A percentile compares a stretch with the other conserved stretches of the same genome.
phyloP scores from a whole-genome alignment of 495 filamentous ascomycete genomes.

The Neurospora sp. region DNA sequence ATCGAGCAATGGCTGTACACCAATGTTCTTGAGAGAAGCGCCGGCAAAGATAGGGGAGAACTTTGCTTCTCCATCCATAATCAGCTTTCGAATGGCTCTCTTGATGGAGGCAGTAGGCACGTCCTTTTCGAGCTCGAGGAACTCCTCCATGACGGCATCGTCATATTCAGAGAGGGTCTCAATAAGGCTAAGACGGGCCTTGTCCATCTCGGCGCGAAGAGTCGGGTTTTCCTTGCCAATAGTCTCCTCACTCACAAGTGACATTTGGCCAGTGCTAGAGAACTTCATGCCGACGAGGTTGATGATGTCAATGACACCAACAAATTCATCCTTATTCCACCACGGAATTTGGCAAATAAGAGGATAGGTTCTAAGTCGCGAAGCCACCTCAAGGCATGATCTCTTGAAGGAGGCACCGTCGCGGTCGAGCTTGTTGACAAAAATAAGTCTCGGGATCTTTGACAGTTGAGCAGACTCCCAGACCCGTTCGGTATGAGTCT shows the following conservation, averaged over 20 bases:
- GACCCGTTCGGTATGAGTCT: slow-evolving; percentile 96
- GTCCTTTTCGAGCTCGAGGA: slow-evolving; percentile 65
- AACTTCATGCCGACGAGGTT: slow-evolving; percentile 40
- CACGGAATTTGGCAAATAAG: slow-evolving; percentile 92
- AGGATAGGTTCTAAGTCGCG: slow-evolving; percentile 71
- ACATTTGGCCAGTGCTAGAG: slow-evolving; percentile 37
- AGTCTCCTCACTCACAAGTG: slow-evolving; percentile 42
- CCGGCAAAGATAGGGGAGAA: slow-evolving; percentile 85
- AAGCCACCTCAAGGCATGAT: slow-evolving; percentile 76
- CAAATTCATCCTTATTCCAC: slow-evolving; percentile 71
- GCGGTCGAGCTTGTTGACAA: slow-evolving; percentile 92
- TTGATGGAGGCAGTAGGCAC: slow-evolving; percentile 58
- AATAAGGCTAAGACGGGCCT: slow-evolving; percentile 66
- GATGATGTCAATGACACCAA: slow-evolving; percentile 77
- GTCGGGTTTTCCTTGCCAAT: slow-evolving; percentile 23
- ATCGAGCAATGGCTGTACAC: slow-evolving; percentile 88
- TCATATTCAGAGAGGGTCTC: slow-evolving; percentile 83
- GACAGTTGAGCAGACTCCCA: slow-evolving; percentile 86
- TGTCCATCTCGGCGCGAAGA: slow-evolving; percentile 60
- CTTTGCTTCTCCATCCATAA: slow-evolving; percentile 49
- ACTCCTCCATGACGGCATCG: slow-evolving; percentile 73
- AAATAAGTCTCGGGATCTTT: slow-evolving; percentile 76
- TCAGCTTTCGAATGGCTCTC: slow-evolving; percentile 59
- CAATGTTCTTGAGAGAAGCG: slow-evolving; percentile 87
- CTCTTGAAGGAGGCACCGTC: slow-evolving; percentile 84